Conservation (phyloP, 176 grass and related monocot species). For the Oryza rufipogon region DNA sequence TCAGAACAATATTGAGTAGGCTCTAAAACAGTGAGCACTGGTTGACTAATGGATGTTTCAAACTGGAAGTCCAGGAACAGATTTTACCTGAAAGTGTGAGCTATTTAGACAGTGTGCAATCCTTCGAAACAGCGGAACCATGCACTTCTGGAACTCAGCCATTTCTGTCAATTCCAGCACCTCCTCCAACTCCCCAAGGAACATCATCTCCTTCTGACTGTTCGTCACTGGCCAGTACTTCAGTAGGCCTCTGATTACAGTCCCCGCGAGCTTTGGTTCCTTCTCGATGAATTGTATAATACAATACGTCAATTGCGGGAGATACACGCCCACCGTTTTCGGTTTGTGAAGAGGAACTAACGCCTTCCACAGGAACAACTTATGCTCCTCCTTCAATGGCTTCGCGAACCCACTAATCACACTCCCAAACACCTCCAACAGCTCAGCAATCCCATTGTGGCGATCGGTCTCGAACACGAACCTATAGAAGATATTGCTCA, state of each 20-base stretch:
- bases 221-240: constrained; percentile 95
- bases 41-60: not conserved
- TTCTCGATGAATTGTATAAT: constrained; percentile 87
- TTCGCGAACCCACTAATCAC: constrained; percentile 84
- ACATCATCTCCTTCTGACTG: constrained; percentile 98
- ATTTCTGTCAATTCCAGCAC: constrained; percentile 82
- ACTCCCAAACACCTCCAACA: constrained; percentile 84
- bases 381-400: constrained; percentile 88
- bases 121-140: constrained; percentile 71
- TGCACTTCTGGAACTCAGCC: constrained; percentile 83
- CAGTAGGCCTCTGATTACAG: constrained; percentile 82
- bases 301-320: constrained; percentile 84
- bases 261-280: constrained; percentile 76
- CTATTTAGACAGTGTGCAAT: constrained; percentile 81
- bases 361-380: constrained; percentile 82
- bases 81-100: constrained; percentile 90
- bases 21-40: not conserved
- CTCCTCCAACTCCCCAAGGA: constrained; percentile 90
- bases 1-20: not conserved
- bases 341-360: constrained; percentile 85
- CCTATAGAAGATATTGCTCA: constrained; percentile 88
- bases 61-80: constrained; percentile 11
- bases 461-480: constrained; percentile 73
- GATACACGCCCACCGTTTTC: constrained; percentile 63
- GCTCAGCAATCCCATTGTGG: constrained; percentile 82